A percentile compares a stretch with the other conserved stretches of the same genome.
phyloP scores from a whole-genome alignment of 75 land plant species.

The Larix kaempferi region DNA sequence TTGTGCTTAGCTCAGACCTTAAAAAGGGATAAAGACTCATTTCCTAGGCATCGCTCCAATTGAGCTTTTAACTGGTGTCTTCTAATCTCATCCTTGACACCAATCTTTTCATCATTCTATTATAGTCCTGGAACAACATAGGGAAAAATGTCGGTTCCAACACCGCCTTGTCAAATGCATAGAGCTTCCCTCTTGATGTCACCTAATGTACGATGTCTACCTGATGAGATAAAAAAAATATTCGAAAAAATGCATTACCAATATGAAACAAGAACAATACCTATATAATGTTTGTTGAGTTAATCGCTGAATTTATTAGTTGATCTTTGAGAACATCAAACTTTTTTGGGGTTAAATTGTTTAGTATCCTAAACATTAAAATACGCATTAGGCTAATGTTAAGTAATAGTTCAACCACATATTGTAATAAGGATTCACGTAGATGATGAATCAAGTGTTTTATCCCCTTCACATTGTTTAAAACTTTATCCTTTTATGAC shows the following conservation, averaged over 20 bases:
- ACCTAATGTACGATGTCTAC: not conserved
- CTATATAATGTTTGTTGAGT: slow-evolving; percentile 74
- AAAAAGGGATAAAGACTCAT: too few relatives aligned
- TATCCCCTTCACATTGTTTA: slow-evolving; percentile 87
- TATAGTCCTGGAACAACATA: slow-evolving; percentile 76
- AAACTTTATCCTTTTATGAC: slow-evolving; percentile 80
- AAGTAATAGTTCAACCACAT: not conserved
- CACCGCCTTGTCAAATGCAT: slow-evolving; percentile 50
- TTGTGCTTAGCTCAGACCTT: too few relatives aligned
- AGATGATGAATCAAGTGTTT: too few relatives aligned
- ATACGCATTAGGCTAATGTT: not conserved
- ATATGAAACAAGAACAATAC: slow-evolving; percentile 11
- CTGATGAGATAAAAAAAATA: not conserved
- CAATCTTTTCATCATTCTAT: too few relatives aligned
- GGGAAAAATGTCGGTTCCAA: slow-evolving; percentile 92
- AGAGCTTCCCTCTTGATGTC: not conserved
- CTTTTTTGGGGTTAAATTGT: slow-evolving; percentile 92
- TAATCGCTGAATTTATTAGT: slow-evolving; percentile 72
- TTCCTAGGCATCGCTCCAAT: too few relatives aligned
- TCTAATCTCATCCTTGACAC: too few relatives aligned
- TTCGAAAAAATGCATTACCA: not conserved
- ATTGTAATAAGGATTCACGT: too few relatives aligned
- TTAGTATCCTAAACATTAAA: slow-evolving; percentile 43
- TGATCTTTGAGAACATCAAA: slow-evolving; percentile 79
- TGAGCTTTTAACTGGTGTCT: too few relatives aligned